Percentiles rank a stretch among this genome's conserved stretches.
These are phyloP conservation scores for Haematococcus sp. DNA, from an alignment of 139 green algal species.

Conservation along the genomic window DNA sequence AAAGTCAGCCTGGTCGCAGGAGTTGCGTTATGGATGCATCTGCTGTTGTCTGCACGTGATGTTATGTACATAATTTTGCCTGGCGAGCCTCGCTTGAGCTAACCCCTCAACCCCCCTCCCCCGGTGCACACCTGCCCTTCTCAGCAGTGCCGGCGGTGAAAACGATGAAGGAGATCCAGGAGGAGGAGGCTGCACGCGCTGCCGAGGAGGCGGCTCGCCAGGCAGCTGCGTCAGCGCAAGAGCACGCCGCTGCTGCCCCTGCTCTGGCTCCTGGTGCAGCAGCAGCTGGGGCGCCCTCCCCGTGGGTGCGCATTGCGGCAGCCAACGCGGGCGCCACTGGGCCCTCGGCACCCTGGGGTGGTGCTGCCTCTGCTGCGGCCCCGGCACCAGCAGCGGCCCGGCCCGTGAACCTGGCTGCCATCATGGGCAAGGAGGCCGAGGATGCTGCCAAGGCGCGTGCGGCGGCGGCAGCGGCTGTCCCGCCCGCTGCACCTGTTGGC, in stretches of 20 bases:
- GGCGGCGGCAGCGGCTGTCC: constrained; percentile 3
- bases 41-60: too few species aligned
- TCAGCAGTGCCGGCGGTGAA: constrained; percentile 23
- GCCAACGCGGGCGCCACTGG: neutral
- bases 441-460: constrained; percentile 3
- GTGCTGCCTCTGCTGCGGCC: neutral
- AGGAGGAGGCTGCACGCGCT: constrained; percentile 65
- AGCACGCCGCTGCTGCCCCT: neutral
- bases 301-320: constrained; percentile 40
- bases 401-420: neutral
- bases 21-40: too few species aligned
- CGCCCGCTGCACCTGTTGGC: constrained; percentile 4
- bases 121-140: too few species aligned
- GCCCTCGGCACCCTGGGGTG: neutral
- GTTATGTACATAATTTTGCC: too few species aligned
- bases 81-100: too few species aligned
- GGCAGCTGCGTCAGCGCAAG: constrained; percentile 17
- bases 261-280: constrained; percentile 16
- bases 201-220: constrained; percentile 16
- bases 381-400: neutral
- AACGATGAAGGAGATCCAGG: constrained; percentile 73
- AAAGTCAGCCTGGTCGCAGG: neutral
- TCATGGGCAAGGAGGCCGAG: neutral
- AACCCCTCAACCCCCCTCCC: too few species aligned
- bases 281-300: constrained; percentile 13